Percentiles rank a stretch among this genome's conserved stretches.
Evolutionary conservation across 2,329 filamentous ascomycete species (phyloP).

Genomic region (Arthrobotrys sphaeroides): DNA sequence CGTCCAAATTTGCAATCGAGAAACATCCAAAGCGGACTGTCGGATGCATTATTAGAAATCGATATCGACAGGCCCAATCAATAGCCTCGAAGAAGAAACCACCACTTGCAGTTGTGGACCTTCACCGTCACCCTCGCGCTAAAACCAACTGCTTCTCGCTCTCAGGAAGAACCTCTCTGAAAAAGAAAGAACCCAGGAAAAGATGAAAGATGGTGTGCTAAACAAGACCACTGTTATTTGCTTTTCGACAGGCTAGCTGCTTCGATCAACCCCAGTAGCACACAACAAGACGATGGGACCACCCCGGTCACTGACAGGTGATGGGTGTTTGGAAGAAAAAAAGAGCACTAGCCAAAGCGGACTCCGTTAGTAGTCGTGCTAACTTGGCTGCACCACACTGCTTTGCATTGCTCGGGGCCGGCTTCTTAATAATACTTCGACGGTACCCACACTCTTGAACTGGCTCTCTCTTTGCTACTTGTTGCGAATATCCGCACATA

Average conservation of each 20-base stretch:
- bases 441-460: constrained; percentile 40
- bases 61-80: constrained; percentile 46
- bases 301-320: constrained; percentile 48
- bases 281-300: constrained; percentile 35
- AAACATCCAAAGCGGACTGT: constrained; percentile 1
- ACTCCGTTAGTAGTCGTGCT: background rate
- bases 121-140: constrained; percentile 51
- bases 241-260: constrained; percentile 40
- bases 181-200: constrained; percentile 16
- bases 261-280: constrained; percentile 40
- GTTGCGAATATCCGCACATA: constrained; percentile 35
- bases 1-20: constrained; percentile 19
- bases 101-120: constrained; percentile 52
- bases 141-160: constrained; percentile 47
- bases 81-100: constrained; percentile 29
- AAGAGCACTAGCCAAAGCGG: constrained; percentile 22
- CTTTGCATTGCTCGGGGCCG: constrained; percentile 14
- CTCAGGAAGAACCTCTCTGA: background rate
- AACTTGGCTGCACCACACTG: constrained; percentile 14
- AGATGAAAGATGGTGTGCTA: constrained; percentile 42
- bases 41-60: constrained; percentile 52
- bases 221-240: constrained; percentile 32
- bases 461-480: constrained; percentile 17
- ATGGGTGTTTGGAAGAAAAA: constrained; percentile 50
- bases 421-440: constrained; percentile 52